phyloP scores from a whole-genome alignment of 371 early-diverging fungal species.

The Rhizopus stolonifer region DNA sequence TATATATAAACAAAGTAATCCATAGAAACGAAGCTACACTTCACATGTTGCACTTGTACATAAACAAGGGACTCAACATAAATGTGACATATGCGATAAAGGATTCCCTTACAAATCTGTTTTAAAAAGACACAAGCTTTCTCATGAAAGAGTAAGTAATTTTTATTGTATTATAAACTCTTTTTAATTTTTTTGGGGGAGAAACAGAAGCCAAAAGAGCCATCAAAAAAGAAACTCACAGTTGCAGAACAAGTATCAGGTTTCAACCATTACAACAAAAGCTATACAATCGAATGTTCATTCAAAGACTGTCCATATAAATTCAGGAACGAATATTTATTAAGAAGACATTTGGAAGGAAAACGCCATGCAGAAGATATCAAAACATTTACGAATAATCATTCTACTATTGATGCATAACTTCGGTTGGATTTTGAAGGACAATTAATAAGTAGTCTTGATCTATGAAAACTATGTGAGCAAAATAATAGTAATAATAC shows the following conservation, averaged over 20 bases:
- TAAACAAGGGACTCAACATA: slow-evolving; percentile 31
- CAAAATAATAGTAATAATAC: background rate
- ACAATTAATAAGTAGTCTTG: slow-evolving; percentile 89
- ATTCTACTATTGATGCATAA: slow-evolving; percentile 26
- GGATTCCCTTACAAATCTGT: slow-evolving; percentile 60
- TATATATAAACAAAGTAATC: no score
- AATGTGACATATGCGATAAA: slow-evolving; percentile 51
- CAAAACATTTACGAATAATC: background rate
- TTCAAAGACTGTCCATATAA: slow-evolving; percentile 19
- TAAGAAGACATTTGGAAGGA: slow-evolving; percentile 35
- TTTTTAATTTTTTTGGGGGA: background rate
- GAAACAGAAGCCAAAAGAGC: slow-evolving; percentile 8
- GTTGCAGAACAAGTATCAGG: slow-evolving; percentile 22
- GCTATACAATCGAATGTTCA: slow-evolving; percentile 18
- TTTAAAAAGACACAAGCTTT: slow-evolving; percentile 44
- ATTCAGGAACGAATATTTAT: slow-evolving; percentile 23
- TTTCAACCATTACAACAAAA: slow-evolving; percentile 12
- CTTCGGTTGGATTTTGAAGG: slow-evolving; percentile 73
- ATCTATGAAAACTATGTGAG: slow-evolving; percentile 53
- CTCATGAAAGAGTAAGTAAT: slow-evolving; percentile 26
- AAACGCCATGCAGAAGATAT: slow-evolving; percentile 23
- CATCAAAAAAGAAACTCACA: slow-evolving; percentile 12
- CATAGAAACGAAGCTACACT: slow-evolving; percentile 29
- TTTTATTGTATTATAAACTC: background rate
- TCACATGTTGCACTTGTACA: slow-evolving; percentile 48